Conservation (phyloP, 2,329 filamentous ascomycete genomes). For the Macrophomina pseudophaseolina region DNA sequence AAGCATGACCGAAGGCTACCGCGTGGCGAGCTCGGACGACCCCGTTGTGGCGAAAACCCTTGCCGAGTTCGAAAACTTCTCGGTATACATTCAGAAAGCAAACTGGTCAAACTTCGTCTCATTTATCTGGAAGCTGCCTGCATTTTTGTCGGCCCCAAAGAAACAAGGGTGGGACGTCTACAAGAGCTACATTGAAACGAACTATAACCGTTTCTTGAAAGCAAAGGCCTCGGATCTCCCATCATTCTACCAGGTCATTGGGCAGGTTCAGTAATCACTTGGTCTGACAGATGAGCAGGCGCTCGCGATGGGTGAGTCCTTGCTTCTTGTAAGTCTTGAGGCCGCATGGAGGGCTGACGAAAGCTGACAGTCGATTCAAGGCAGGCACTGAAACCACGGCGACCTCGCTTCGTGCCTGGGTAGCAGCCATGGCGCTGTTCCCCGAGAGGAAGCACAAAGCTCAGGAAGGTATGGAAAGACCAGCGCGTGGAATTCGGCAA, state of each 20-base stretch:
- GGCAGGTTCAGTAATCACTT: neutral
- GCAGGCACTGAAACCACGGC: slow-evolving; percentile 26
- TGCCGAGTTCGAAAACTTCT: neutral
- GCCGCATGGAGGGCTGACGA: no score
- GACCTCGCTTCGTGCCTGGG: slow-evolving; percentile 40
- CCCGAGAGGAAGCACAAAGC: slow-evolving; percentile 38
- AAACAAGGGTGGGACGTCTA: no score
- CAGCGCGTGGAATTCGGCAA: no score
- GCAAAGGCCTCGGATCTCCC: neutral
- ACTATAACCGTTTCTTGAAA: neutral
- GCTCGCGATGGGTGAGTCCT: neutral
- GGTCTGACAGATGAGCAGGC: neutral
- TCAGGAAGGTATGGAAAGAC: slow-evolving; percentile 29
- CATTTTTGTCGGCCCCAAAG: neutral
- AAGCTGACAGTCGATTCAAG: neutral
- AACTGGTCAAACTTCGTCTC: neutral
- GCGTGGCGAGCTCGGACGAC: neutral
- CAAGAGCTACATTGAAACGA: no score
- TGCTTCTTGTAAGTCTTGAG: neutral
- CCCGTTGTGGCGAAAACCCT: neutral
- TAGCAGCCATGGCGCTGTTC: slow-evolving; percentile 36
- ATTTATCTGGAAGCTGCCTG: neutral
- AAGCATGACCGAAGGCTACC: neutral
- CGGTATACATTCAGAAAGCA: neutral
- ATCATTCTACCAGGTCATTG: neutral